A percentile compares a stretch with the other conserved stretches of the same genome.
These are phyloP conservation scores for Conoideocrella luteorostrata DNA, from an alignment of 2,329 filamentous ascomycete species.

Conservation along the genomic window DNA sequence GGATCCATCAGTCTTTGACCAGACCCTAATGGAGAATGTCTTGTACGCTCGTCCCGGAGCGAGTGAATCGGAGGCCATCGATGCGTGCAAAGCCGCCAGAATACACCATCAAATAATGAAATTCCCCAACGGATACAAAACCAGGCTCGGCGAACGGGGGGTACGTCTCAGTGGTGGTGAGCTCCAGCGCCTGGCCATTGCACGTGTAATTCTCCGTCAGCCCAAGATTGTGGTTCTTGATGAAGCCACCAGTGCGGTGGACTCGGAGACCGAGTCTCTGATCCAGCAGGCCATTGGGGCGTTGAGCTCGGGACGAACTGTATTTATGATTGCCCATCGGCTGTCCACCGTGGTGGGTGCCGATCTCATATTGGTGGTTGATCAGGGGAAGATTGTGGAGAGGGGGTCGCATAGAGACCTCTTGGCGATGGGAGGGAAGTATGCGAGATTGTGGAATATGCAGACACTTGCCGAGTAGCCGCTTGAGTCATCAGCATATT, in stretches of 20 bases:
- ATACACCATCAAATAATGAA: slow-evolving; percentile 58
- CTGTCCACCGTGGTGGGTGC: slow-evolving; percentile 36
- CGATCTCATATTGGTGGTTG: slow-evolving; percentile 47
- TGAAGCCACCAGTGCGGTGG: slow-evolving; percentile 45
- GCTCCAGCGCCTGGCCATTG: slow-evolving; percentile 42
- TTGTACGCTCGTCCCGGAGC: slow-evolving; percentile 56
- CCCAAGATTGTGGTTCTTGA: slow-evolving; percentile 32
- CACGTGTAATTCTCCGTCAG: slow-evolving; percentile 27
- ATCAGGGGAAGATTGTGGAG: slow-evolving; percentile 45
- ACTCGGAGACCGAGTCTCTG: slow-evolving; percentile 35
- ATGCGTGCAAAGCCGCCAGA: slow-evolving; percentile 54
- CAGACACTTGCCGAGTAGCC: slow-evolving; percentile 22
- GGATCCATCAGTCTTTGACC: slow-evolving; percentile 58
- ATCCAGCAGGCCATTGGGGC: slow-evolving; percentile 40
- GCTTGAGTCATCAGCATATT: too few relatives aligned
- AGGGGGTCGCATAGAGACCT: slow-evolving; percentile 44
- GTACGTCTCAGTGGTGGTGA: slow-evolving; percentile 45
- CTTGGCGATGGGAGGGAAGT: slow-evolving; percentile 40
- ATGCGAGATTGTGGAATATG: slow-evolving; percentile 45
- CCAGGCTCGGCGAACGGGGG: slow-evolving; percentile 41
- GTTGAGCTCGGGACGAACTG: slow-evolving; percentile 42
- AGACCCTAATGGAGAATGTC: slow-evolving; percentile 58
- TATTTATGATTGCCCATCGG: slow-evolving; percentile 43
- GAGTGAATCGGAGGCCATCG: slow-evolving; percentile 52
- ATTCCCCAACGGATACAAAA: slow-evolving; percentile 47